Conservation (phyloP, 352 stramenopile genomes). For the Globisporangium recalcitrans region DNA sequence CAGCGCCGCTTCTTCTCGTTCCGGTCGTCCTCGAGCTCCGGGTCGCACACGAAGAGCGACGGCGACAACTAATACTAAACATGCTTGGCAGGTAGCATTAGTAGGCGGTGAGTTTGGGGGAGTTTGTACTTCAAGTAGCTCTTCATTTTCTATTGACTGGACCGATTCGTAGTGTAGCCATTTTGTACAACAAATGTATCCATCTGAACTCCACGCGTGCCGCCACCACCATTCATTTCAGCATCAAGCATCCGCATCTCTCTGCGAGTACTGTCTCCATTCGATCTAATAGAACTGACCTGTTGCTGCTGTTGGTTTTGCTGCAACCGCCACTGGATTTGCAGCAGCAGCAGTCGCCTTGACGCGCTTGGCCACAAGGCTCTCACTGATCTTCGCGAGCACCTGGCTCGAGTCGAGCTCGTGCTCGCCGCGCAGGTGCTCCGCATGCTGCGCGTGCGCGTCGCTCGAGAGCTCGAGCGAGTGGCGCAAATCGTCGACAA, state of each 20-base stretch:
- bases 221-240: not conserved
- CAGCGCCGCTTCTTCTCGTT: slow-evolving; percentile 62
- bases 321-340: not conserved
- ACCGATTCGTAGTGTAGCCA: not conserved
- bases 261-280: too few relatives aligned
- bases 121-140: not conserved
- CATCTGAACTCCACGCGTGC: not conserved
- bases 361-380: slow-evolving; percentile 29
- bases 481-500: slow-evolving; percentile 40
- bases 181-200: not conserved
- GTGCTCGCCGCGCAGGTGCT: slow-evolving; percentile 25
- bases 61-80: slow-evolving; percentile 1
- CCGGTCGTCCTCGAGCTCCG: slow-evolving; percentile 20
- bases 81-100: too few relatives aligned
- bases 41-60: slow-evolving; percentile 14
- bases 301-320: not conserved
- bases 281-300: slow-evolving; percentile 1
- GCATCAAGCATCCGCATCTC: not conserved
- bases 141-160: not conserved
- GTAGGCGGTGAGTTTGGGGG: too few relatives aligned
- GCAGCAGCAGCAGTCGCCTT: not conserved
- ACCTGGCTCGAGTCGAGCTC: slow-evolving; percentile 24
- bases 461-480: slow-evolving; percentile 35
- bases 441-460: slow-evolving; percentile 26
- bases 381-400: slow-evolving; percentile 47